These are phyloP conservation scores for Cetraspora pellucida DNA, from an alignment of 192 early-diverging fungal genomes.

Conservation along the genomic window DNA sequence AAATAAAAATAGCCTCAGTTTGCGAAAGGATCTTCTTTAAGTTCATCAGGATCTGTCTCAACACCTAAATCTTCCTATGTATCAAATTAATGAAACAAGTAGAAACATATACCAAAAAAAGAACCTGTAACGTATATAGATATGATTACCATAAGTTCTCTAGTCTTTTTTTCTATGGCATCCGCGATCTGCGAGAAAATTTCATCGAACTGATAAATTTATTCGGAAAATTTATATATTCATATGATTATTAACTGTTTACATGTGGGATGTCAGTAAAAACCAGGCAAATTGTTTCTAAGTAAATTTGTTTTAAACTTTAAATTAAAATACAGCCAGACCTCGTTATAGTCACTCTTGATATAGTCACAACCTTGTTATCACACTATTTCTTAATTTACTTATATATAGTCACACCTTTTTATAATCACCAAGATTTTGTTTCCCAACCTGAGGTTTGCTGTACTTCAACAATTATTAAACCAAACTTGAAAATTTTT, in stretches of 20 bases:
- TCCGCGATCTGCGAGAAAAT: background rate
- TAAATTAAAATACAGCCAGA: too few relatives aligned
- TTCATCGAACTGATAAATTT: background rate
- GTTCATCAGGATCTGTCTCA: background rate
- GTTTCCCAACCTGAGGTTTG: too few relatives aligned
- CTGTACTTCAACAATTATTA: too few relatives aligned
- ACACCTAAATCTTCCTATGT: background rate
- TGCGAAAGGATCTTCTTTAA: conserved; percentile 11
- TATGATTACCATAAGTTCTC: background rate
- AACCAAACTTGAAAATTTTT: too few relatives aligned
- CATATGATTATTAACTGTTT: background rate
- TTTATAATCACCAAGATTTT: too few relatives aligned
- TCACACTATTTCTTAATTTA: too few relatives aligned
- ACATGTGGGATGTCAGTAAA: too few relatives aligned
- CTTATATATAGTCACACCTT: too few relatives aligned
- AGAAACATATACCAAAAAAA: background rate
- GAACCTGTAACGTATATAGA: background rate
- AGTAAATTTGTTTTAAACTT: too few relatives aligned
- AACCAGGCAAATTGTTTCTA: too few relatives aligned
- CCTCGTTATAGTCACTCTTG: too few relatives aligned
- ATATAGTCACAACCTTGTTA: too few relatives aligned
- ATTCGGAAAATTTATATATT: background rate
- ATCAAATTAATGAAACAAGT: background rate
- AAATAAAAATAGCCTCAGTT: background rate
- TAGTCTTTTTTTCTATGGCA: conserved; percentile 1